Conservation (phyloP, 352 stramenopile species). For the Saprolegnia parasitica region DNA sequence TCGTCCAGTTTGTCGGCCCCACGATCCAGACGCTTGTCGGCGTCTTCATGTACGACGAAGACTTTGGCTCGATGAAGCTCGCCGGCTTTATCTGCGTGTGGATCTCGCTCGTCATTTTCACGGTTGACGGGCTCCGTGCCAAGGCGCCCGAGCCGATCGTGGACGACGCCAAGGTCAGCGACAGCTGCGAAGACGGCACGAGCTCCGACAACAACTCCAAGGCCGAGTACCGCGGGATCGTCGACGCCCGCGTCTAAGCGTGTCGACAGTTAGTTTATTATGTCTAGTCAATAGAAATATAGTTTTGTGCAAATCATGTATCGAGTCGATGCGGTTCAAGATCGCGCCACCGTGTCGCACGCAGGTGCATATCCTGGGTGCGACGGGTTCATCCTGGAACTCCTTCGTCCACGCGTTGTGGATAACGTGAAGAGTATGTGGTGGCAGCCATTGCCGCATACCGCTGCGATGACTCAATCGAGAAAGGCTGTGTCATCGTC, state of each 20-base stretch:
- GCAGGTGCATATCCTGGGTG: too few species aligned
- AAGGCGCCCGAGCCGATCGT: background rate
- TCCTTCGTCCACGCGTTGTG: too few species aligned
- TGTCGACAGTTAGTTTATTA: background rate
- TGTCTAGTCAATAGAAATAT: background rate
- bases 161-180: background rate
- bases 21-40: slow-evolving; percentile 20
- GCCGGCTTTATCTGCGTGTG: slow-evolving; percentile 21
- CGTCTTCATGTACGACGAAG: slow-evolving; percentile 29
- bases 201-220: slow-evolving; percentile 13
- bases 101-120: slow-evolving; percentile 23
- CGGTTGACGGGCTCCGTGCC: slow-evolving; percentile 7
- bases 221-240: background rate
- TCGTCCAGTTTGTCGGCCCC: slow-evolving; percentile 20
- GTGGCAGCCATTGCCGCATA: too few species aligned
- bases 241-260: background rate
- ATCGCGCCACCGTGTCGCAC: too few species aligned
- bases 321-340: too few species aligned
- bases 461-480: too few species aligned
- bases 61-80: slow-evolving; percentile 17
- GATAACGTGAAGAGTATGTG: too few species aligned
- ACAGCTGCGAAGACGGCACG: background rate
- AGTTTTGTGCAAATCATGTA: too few species aligned
- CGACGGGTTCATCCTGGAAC: too few species aligned
- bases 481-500: too few species aligned